Conservation (phyloP, 495 filamentous ascomycete genomes). For the Neurospora africana region DNA sequence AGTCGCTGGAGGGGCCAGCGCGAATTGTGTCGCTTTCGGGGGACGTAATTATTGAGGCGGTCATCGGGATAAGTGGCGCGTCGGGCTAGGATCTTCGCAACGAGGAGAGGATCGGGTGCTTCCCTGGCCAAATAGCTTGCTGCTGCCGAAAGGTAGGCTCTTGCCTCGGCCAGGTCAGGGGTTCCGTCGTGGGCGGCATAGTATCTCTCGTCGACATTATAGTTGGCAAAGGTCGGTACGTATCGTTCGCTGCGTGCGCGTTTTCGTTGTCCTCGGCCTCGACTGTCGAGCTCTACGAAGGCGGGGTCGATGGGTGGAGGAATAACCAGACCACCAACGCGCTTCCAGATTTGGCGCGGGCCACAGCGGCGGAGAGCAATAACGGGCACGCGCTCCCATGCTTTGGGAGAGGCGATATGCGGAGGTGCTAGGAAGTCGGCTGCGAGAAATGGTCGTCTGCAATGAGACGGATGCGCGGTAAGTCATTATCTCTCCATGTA, state of each 20-base stretch:
- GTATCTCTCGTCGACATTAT: constrained; percentile 10
- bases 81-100: not conserved
- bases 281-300: constrained; percentile 15
- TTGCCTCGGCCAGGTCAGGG: constrained; percentile 16
- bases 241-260: constrained; percentile 12
- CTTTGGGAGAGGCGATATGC: constrained; percentile 6
- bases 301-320: not conserved
- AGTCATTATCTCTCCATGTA: not conserved
- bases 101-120: not conserved
- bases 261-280: constrained; percentile 15
- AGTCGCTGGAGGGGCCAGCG: constrained; percentile 22
- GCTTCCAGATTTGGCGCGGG: constrained; percentile 24
- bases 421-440: constrained; percentile 13
- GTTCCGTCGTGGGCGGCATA: constrained; percentile 7
- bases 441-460: constrained; percentile 14
- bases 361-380: constrained; percentile 4
- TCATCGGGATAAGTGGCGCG: constrained; percentile 15
- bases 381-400: constrained; percentile 25
- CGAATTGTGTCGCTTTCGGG: constrained; percentile 25
- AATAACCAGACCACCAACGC: constrained; percentile 12
- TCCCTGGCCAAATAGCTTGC: not conserved
- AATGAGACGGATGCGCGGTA: not conserved
- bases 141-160: constrained; percentile 7
- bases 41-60: constrained; percentile 12
- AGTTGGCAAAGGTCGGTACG: constrained; percentile 13